phyloP scores from a whole-genome alignment of 139 green algal genomes.

The Chlamydomonas incerta region DNA sequence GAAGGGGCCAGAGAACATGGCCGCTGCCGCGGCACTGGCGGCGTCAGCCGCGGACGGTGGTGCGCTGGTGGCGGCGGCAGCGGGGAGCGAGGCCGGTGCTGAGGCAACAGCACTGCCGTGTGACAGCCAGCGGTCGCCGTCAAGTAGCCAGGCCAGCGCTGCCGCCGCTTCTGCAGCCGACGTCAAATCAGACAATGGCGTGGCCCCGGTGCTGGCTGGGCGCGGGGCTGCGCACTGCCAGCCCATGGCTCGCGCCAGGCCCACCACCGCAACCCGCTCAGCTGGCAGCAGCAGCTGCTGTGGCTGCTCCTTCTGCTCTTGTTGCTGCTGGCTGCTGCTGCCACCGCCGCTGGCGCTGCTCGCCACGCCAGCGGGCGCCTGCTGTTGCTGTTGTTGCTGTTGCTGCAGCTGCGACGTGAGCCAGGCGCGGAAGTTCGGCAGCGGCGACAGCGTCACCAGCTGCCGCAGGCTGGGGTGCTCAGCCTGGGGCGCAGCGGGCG shows the following conservation, averaged over 20 bases:
- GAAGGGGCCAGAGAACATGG: too few relatives aligned
- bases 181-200: too few relatives aligned
- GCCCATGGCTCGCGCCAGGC: background rate
- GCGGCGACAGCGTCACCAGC: slow-evolving; percentile 82
- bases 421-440: slow-evolving; percentile 81
- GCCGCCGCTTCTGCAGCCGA: background rate
- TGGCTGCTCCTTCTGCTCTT: too few relatives aligned
- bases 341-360: background rate
- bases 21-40: background rate
- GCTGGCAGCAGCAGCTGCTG: background rate
- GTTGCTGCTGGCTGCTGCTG: background rate
- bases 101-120: too few relatives aligned
- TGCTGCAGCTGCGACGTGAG: slow-evolving; percentile 56
- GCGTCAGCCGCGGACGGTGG: background rate
- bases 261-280: background rate
- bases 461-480: slow-evolving; percentile 65
- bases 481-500: too few relatives aligned
- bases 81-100: too few relatives aligned
- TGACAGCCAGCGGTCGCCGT: slow-evolving; percentile 2
- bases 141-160: slow-evolving; percentile 7
- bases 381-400: background rate
- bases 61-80: too few relatives aligned
- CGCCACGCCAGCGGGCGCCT: too few relatives aligned
- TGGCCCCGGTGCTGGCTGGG: too few relatives aligned
- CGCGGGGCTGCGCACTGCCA: too few relatives aligned